phyloP scores from a whole-genome alignment of 208 protist species.

The Leishmania martiniquensis region DNA sequence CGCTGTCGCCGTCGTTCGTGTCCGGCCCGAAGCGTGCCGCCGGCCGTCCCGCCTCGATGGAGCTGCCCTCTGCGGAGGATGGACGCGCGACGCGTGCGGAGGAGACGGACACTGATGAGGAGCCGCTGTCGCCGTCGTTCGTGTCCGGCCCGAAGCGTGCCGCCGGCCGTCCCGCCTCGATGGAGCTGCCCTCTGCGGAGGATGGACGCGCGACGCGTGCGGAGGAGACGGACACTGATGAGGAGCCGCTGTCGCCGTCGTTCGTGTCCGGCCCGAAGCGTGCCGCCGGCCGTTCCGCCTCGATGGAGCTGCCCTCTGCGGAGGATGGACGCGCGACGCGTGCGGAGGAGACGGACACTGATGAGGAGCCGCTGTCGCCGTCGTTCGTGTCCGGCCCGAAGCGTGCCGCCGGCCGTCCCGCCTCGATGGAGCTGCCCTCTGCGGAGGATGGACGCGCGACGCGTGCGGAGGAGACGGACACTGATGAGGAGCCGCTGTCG shows the following conservation, averaged over 20 bases:
- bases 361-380: not conserved
- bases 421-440: not conserved
- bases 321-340: not conserved
- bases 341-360: not conserved
- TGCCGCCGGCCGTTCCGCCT: not conserved
- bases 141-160: not conserved
- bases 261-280: conserved; percentile 5
- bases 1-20: conserved; percentile 2
- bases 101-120: not conserved
- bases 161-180: not conserved
- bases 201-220: not conserved
- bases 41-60: not conserved
- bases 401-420: conserved; percentile 2
- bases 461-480: not conserved
- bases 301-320: not conserved
- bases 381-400: not conserved
- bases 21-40: not conserved
- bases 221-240: not conserved
- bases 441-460: not conserved
- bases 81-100: not conserved
- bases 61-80: not conserved
- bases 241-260: not conserved
- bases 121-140: conserved; percentile 1
- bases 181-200: not conserved
- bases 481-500: not conserved